Percentiles rank a stretch among this genome's conserved stretches.
Conservation (phyloP, 2,329 filamentous ascomycete genomes). For the Alternaria triticimaculans region DNA sequence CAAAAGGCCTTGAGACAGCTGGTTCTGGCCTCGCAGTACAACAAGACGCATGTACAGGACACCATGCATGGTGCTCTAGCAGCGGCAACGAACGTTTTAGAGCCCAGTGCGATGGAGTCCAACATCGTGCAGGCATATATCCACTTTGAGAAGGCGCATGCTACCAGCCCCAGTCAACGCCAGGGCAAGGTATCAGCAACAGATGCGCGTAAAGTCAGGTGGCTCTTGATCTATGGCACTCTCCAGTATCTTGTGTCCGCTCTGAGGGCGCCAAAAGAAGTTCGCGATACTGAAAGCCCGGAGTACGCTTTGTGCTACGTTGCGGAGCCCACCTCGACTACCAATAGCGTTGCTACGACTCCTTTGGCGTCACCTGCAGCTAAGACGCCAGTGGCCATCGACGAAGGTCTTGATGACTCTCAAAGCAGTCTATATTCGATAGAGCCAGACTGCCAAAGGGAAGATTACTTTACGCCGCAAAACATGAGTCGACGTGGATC, state of each 20-base stretch:
- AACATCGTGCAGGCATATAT: slow-evolving; percentile 72
- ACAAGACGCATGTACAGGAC: slow-evolving; percentile 57
- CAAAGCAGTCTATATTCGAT: slow-evolving; percentile 34
- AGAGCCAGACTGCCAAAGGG: slow-evolving; percentile 56
- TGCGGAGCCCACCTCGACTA: slow-evolving; percentile 50
- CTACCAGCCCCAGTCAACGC: slow-evolving; percentile 56
- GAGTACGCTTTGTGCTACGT: slow-evolving; percentile 66
- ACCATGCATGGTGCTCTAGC: slow-evolving; percentile 61
- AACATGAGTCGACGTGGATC: slow-evolving; percentile 34
- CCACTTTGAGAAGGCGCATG: slow-evolving; percentile 70
- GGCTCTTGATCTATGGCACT: slow-evolving; percentile 76
- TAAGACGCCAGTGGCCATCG: slow-evolving; percentile 22
- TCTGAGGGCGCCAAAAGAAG: slow-evolving; percentile 66
- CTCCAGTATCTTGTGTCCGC: slow-evolving; percentile 75
- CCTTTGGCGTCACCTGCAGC: slow-evolving; percentile 16
- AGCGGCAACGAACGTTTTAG: slow-evolving; percentile 56
- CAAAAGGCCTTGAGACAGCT: slow-evolving; percentile 47
- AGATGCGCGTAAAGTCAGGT: slow-evolving; percentile 78
- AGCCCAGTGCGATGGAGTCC: slow-evolving; percentile 47
- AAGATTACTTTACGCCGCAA: slow-evolving; percentile 46
- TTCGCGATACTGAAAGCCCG: slow-evolving; percentile 62
- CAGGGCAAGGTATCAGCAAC: slow-evolving; percentile 66
- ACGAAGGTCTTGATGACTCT: slow-evolving; percentile 20
- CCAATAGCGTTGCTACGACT: slow-evolving; percentile 19
- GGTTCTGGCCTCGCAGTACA: slow-evolving; percentile 44